phyloP scores from a whole-genome alignment of 352 stramenopile genomes.

The Globisporangium parvum region DNA sequence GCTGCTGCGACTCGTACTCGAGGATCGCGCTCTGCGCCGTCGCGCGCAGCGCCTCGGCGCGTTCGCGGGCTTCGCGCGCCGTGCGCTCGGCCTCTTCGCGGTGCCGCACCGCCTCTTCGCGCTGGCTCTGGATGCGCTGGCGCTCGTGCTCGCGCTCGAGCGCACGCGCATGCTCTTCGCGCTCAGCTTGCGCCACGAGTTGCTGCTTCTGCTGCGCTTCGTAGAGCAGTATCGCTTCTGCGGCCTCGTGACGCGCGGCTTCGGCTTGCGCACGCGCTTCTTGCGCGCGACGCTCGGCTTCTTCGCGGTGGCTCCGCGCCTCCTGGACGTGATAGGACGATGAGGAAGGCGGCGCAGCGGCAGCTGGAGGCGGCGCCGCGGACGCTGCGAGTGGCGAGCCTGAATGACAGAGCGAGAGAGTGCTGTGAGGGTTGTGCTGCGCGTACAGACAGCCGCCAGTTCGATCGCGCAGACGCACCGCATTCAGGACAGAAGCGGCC shows the following conservation, averaged over 20 bases:
- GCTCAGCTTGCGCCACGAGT: constrained; percentile 23
- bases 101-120: constrained; percentile 34
- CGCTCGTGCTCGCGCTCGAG: constrained; percentile 29
- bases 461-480: constrained; percentile 27
- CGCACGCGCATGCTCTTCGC: constrained; percentile 23
- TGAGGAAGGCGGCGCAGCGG: constrained; percentile 1
- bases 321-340: constrained; percentile 16
- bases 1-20: constrained; percentile 64
- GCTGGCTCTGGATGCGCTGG: constrained; percentile 41
- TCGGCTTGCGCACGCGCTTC: constrained; percentile 39
- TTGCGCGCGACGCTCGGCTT: constrained; percentile 38
- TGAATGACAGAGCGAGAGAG: background rate
- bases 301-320: constrained; percentile 33
- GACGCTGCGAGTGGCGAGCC: constrained; percentile 1
- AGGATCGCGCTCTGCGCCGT: constrained; percentile 55
- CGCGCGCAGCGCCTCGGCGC: constrained; percentile 49
- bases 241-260: constrained; percentile 32
- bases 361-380: background rate
- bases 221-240: constrained; percentile 33
- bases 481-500: constrained; percentile 74
- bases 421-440: background rate
- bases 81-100: constrained; percentile 53
- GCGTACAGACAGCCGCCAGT: too few relatives aligned
- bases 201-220: constrained; percentile 45
- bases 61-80: constrained; percentile 54